Base-by-base conservation (phyloP, 257 asterid genomes). In the Rehmannia glutinosa region DNA sequence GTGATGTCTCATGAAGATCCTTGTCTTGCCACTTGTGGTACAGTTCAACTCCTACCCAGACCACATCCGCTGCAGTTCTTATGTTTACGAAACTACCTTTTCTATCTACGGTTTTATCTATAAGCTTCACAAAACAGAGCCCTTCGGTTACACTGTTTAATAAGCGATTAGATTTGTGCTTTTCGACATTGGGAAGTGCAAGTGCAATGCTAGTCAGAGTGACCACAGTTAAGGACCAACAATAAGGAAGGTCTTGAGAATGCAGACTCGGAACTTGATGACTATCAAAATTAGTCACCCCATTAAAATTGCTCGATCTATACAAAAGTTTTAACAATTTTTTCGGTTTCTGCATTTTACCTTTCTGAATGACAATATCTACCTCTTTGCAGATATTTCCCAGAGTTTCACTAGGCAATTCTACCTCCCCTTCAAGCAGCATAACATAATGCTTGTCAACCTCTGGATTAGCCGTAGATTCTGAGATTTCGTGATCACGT, bases 401-500 rank as follows among this genome's bases (percentile, higher is more conserved):
- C 15, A 70, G 63, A 27, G 72, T 68, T 41, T 65, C 51, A 49
- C 49, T 17, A 13, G 80, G 78, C 61, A 78, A 62, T 49, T 79
- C 74, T 2, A 55, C 77, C 20, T 82, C 87, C 20, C 82, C 87
- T 76, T 82, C 87, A 3, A 82, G 87, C 43, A 69, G 75, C 72
- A 79, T 65, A 27, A 74, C 81, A 62, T 72, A 82, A 23, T 38
- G 58, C 30, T 50, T 41, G 42, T 80, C 81, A 52, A 60, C 2
- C 42, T 53, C 68, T 2, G 66, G 8, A 47, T 43, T 64, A 13
- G 15, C 58, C 0, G 4, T 27, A 6, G 58, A 5, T n/a, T n/a
- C n/a, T n/a, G n/a, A n/a, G n/a, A n/a, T n/a, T n/a, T n/a, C n/a
- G 8, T 20, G 56, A 49, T 38, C 19, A 4, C 16, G 58, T 5